phyloP scores from a whole-genome alignment of 2,329 filamentous ascomycete species.

The Ascochyta fabae region DNA sequence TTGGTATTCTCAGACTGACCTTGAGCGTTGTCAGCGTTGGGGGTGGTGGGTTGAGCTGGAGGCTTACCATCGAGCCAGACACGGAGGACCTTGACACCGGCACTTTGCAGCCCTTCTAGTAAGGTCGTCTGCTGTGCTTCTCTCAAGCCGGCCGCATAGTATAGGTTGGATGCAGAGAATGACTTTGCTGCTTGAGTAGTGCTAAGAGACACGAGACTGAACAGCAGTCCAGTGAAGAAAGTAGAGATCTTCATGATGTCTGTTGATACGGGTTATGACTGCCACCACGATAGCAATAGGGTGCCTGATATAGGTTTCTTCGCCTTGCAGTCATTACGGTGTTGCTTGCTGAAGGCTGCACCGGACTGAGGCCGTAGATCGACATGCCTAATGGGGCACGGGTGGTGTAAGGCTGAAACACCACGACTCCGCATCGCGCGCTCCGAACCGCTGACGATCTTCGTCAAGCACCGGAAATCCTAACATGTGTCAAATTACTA shows the following conservation, averaged over 20 bases:
- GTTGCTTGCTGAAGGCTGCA: neutral
- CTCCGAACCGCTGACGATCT: slow-evolving; percentile 4
- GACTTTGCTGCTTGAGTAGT: slow-evolving; percentile 9
- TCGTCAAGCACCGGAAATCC: too few species aligned
- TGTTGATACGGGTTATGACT: neutral
- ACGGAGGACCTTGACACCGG: slow-evolving; percentile 14
- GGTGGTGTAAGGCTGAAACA: slow-evolving; percentile 13
- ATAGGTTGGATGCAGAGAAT: slow-evolving; percentile 14
- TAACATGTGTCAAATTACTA: too few species aligned
- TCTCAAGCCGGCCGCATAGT: slow-evolving; percentile 13
- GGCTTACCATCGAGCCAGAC: slow-evolving; percentile 15
- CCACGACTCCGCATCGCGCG: slow-evolving; percentile 15
- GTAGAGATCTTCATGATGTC: slow-evolving; percentile 3
- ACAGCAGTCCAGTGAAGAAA: slow-evolving; percentile 1
- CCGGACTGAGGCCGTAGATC: neutral
- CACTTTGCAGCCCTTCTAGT: slow-evolving; percentile 11
- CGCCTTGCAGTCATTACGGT: neutral
- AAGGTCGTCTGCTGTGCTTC: slow-evolving; percentile 5
- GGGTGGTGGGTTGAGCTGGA: neutral
- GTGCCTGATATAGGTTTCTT: neutral
- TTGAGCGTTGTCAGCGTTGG: neutral
- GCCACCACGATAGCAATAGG: neutral
- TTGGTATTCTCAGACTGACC: slow-evolving; percentile 14
- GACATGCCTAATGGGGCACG: slow-evolving; percentile 9
- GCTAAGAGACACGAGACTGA: slow-evolving; percentile 5